Evolutionary conservation across 2,329 filamentous ascomycete species (phyloP).

Genomic region (Penicillium olsonii): DNA sequence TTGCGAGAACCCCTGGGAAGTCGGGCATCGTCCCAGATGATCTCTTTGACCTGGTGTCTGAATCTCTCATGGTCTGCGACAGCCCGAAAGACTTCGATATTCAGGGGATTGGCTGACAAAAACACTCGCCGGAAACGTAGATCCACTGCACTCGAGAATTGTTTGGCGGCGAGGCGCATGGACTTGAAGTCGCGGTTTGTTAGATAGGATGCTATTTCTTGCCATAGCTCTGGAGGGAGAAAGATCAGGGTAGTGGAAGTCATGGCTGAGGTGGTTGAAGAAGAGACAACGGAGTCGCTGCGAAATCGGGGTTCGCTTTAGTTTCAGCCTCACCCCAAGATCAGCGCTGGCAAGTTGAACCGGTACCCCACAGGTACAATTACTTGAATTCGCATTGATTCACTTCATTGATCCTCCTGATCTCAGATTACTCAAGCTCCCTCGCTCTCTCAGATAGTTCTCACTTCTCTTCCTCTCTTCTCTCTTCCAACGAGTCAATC

Average conservation of each 20-base stretch:
- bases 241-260: neutral
- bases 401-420: too few species aligned
- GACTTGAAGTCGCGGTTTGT: conserved; percentile 29
- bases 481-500: too few species aligned
- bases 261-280: neutral
- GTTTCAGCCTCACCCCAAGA: neutral
- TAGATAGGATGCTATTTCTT: conserved; percentile 13
- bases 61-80: conserved; percentile 41
- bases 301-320: neutral
- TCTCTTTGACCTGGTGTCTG: conserved; percentile 35
- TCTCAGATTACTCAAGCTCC: too few species aligned
- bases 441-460: too few species aligned
- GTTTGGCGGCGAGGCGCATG: conserved; percentile 26
- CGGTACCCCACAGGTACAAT: too few species aligned
- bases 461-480: too few species aligned
- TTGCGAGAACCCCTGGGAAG: conserved; percentile 2
- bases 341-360: too few species aligned
- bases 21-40: conserved; percentile 38
- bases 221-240: neutral
- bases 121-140: conserved; percentile 38
- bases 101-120: conserved; percentile 42
- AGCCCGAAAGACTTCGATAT: conserved; percentile 40
- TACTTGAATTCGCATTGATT: too few species aligned
- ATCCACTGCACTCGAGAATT: conserved; percentile 4
- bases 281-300: neutral